A percentile compares a stretch with the other conserved stretches of the same genome.
phyloP scores from a whole-genome alignment of 352 stramenopile genomes.

The Globisporangium sylvaticum region DNA sequence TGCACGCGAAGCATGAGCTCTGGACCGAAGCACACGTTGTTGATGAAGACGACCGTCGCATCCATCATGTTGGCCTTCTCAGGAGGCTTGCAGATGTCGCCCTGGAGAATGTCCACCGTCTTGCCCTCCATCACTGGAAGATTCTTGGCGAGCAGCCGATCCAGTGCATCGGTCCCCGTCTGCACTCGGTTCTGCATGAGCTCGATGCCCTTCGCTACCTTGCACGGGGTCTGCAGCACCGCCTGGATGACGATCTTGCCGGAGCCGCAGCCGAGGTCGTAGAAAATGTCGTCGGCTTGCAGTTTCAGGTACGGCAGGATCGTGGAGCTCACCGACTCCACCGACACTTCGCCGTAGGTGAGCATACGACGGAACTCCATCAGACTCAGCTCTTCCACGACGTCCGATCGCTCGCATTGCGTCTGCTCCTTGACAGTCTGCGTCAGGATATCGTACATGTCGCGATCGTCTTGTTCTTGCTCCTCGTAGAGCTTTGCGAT shows the following conservation, averaged over 20 bases:
- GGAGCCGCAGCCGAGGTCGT: constrained; percentile 77
- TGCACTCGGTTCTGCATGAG: constrained; percentile 82
- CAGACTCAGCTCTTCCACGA: constrained; percentile 64
- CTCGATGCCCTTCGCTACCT: constrained; percentile 68
- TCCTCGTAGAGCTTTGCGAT: constrained; percentile 63
- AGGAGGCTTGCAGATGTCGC: constrained; percentile 68
- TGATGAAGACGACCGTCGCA: constrained; percentile 84
- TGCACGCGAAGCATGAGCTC: constrained; percentile 72
- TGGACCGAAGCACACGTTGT: constrained; percentile 82
- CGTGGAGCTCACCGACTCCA: constrained; percentile 54
- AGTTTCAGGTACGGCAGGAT: constrained; percentile 69
- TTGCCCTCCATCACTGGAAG: constrained; percentile 46
- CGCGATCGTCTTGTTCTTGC: constrained; percentile 72
- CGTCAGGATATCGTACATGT: constrained; percentile 68
- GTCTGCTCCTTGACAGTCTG: constrained; percentile 66
- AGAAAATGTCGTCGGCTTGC: constrained; percentile 70
- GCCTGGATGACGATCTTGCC: constrained; percentile 80
- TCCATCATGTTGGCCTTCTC: constrained; percentile 52
- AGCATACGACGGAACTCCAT: constrained; percentile 70
- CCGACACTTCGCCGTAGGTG: constrained; percentile 80
- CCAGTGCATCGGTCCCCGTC: constrained; percentile 51
- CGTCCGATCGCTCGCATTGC: constrained; percentile 51
- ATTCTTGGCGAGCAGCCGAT: constrained; percentile 37
- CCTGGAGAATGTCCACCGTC: constrained; percentile 57
- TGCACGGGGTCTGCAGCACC: constrained; percentile 64